phyloP scores from a whole-genome alignment of 495 filamentous ascomycete species.

The Penicillium daleae region DNA sequence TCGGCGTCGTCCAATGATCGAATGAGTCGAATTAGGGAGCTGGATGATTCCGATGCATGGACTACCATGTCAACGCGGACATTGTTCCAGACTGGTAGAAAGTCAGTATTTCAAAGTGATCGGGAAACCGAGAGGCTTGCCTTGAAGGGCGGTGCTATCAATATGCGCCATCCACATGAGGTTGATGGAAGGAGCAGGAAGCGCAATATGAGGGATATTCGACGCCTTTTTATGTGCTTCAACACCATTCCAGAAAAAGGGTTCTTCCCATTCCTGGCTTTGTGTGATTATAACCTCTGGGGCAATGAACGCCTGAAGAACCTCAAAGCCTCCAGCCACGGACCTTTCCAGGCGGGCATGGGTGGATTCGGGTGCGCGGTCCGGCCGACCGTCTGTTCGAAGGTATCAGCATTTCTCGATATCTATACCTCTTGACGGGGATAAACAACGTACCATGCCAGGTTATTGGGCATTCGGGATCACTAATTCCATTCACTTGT shows the following conservation, averaged over 20 bases:
- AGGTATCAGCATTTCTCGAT: slow-evolving; percentile 18
- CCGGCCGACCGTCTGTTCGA: slow-evolving; percentile 51
- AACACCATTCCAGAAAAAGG: slow-evolving; percentile 58
- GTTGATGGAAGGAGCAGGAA: slow-evolving; percentile 64
- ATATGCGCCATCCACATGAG: slow-evolving; percentile 78
- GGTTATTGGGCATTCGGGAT: slow-evolving; percentile 51
- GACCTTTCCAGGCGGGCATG: slow-evolving; percentile 56
- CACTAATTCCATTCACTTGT: slow-evolving; percentile 50
- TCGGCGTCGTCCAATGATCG: slow-evolving; percentile 73
- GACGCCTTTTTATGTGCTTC: slow-evolving; percentile 46
- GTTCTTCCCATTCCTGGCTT: slow-evolving; percentile 45
- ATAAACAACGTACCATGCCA: slow-evolving; percentile 53
- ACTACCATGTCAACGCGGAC: slow-evolving; percentile 76
- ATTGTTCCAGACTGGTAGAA: slow-evolving; percentile 69
- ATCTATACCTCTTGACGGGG: neutral
- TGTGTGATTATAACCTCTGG: slow-evolving; percentile 58
- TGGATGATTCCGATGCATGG: slow-evolving; percentile 69
- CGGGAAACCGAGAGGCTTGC: slow-evolving; percentile 38
- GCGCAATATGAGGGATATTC: slow-evolving; percentile 61
- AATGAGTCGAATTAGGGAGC: slow-evolving; percentile 72
- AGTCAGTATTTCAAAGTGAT: slow-evolving; percentile 13
- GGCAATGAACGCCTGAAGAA: slow-evolving; percentile 50
- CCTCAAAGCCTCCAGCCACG: slow-evolving; percentile 43
- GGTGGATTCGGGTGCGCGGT: slow-evolving; percentile 51
- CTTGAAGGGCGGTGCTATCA: slow-evolving; percentile 68